Evolutionary conservation across 192 early-diverging fungal species (phyloP).

Genomic region (Kickxella alabastrina): DNA sequence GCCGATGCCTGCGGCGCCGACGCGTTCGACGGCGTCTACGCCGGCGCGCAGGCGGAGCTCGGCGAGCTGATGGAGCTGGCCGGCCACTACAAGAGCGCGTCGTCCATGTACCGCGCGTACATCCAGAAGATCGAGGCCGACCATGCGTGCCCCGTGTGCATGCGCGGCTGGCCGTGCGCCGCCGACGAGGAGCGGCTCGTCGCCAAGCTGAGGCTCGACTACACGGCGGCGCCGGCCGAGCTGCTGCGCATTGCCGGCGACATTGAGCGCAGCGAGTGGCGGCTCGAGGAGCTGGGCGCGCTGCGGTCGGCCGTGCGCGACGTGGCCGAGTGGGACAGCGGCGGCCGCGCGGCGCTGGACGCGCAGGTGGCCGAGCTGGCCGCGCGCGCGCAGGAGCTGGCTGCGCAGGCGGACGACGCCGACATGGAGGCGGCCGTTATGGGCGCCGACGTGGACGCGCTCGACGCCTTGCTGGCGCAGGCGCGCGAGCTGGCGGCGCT

Average conservation of each 20-base stretch:
- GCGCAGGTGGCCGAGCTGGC: slow-evolving; percentile 49
- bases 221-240: slow-evolving; percentile 35
- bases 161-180: slow-evolving; percentile 61
- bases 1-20: slow-evolving; percentile 12
- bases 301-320: slow-evolving; percentile 32
- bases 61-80: slow-evolving; percentile 50
- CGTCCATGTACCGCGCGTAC: slow-evolving; percentile 63
- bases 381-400: slow-evolving; percentile 35
- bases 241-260: slow-evolving; percentile 34
- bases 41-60: slow-evolving; percentile 37
- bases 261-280: slow-evolving; percentile 19
- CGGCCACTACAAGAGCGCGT: slow-evolving; percentile 51
- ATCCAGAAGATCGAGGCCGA: slow-evolving; percentile 59
- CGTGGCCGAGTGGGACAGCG: slow-evolving; percentile 38
- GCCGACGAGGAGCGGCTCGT: slow-evolving; percentile 44
- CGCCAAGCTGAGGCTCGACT: slow-evolving; percentile 42
- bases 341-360: slow-evolving; percentile 24
- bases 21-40: slow-evolving; percentile 26
- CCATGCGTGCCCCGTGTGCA: slow-evolving; percentile 79
- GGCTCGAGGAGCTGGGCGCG: slow-evolving; percentile 16
- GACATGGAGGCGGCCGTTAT: slow-evolving; percentile 17
- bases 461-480: slow-evolving; percentile 12
- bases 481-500: slow-evolving; percentile 27
- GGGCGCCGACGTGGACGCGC: slow-evolving; percentile 14
- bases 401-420: slow-evolving; percentile 6